These are phyloP conservation scores for Chlorencoelia australis DNA, from an alignment of 2,329 filamentous ascomycete genomes.

Conservation along the genomic window DNA sequence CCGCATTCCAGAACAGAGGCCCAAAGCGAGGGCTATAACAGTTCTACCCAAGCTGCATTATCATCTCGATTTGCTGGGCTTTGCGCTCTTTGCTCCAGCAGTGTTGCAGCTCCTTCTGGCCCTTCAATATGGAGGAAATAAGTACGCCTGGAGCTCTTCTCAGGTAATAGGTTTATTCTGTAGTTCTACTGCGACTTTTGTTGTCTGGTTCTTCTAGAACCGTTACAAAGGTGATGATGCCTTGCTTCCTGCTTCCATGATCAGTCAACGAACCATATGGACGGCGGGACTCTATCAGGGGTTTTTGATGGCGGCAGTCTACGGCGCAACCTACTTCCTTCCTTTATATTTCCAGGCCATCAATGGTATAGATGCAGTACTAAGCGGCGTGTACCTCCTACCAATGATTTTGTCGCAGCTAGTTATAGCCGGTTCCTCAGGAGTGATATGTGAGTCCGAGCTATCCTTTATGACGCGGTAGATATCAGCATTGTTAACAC, in stretches of 20 bases:
- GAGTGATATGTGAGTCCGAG: slow-evolving; percentile 3
- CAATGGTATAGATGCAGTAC: slow-evolving; percentile 25
- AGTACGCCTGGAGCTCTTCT: slow-evolving; percentile 23
- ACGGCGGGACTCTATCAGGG: slow-evolving; percentile 3
- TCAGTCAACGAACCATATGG: slow-evolving; percentile 15
- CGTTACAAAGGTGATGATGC: slow-evolving; percentile 17
- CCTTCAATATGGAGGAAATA: slow-evolving; percentile 26
- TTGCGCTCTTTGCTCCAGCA: slow-evolving; percentile 26
- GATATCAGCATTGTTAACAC: slow-evolving; percentile 18
- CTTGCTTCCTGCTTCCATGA: slow-evolving; percentile 19
- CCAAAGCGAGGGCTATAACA: slow-evolving; percentile 1
- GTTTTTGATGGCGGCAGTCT: slow-evolving; percentile 5
- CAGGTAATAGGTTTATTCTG: slow-evolving; percentile 18
- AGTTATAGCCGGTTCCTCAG: slow-evolving; percentile 1
- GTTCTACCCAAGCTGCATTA: slow-evolving; percentile 5
- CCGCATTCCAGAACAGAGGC: slow-evolving; percentile 21
- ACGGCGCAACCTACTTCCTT: slow-evolving; percentile 9
- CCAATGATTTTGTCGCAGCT: slow-evolving; percentile 27
- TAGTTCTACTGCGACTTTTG: slow-evolving; percentile 13
- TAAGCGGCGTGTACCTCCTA: slow-evolving; percentile 29
- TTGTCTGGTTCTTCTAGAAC: slow-evolving; percentile 20
- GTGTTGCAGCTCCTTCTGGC: slow-evolving; percentile 28
- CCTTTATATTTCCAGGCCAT: slow-evolving; percentile 35
- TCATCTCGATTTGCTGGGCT: slow-evolving; percentile 27
- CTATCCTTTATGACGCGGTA: neutral